Conservation (phyloP, 2,329 filamentous ascomycete species). For the Aspergillus sp. region DNA sequence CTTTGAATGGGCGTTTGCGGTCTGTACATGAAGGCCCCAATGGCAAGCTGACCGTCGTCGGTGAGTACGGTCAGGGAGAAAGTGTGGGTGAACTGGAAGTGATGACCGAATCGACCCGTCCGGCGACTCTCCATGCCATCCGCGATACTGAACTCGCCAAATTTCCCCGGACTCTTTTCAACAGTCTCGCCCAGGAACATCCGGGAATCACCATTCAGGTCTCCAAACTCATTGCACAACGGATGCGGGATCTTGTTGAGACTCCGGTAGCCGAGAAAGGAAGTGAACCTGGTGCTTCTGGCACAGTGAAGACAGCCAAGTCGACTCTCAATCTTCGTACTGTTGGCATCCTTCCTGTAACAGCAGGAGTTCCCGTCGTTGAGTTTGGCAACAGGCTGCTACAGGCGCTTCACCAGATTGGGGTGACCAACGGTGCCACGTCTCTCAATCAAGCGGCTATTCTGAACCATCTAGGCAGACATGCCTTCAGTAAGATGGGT, state of each 20-base stretch:
- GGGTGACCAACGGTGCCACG: constrained; percentile 84
- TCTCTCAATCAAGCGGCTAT: constrained; percentile 93
- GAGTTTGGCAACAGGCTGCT: constrained; percentile 91
- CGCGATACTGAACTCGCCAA: constrained; percentile 95
- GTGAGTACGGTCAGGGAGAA: constrained; percentile 94
- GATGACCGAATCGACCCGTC: constrained; percentile 87
- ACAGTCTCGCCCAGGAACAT: constrained; percentile 94
- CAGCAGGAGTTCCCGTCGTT: constrained; percentile 85
- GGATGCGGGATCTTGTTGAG: constrained; percentile 87
- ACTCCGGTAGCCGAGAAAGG: constrained; percentile 69
- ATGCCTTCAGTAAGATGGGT: constrained; percentile 96
- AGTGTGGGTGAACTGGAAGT: constrained; percentile 97
- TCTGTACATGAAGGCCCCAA: constrained; percentile 79
- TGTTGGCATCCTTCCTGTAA: constrained; percentile 87
- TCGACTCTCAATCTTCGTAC: constrained; percentile 92
- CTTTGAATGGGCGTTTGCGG: constrained; percentile 87
- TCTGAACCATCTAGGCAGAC: constrained; percentile 88
- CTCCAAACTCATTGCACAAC: constrained; percentile 94
- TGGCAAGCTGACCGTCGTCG: constrained; percentile 80
- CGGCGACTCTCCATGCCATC: constrained; percentile 91
- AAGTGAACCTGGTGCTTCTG: constrained; percentile 62
- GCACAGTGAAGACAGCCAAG: constrained; percentile 58
- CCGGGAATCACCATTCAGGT: constrained; percentile 99
- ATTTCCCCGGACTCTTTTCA: constrained; percentile 93
- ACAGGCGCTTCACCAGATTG: constrained; percentile 85